Conservation (phyloP, 2,329 filamentous ascomycete species). For the Epichloe elymi region DNA sequence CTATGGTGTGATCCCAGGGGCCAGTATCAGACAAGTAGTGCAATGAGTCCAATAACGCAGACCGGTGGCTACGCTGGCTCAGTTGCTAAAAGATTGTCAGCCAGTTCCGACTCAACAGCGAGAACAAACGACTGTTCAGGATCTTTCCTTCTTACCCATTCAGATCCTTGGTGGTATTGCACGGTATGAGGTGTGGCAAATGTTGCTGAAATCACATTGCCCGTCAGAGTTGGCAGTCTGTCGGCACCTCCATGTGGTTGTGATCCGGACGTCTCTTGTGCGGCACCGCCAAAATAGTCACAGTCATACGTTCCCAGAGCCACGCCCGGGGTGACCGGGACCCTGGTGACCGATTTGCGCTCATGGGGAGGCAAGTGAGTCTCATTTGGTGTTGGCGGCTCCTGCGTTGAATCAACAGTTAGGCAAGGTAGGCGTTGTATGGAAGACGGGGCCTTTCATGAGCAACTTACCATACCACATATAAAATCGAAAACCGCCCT, state of each 20-base stretch:
- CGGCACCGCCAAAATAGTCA: neutral
- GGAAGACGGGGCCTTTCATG: neutral
- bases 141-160: neutral
- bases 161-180: neutral
- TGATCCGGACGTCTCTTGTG: neutral
- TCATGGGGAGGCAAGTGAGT: conserved; percentile 3
- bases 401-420: neutral
- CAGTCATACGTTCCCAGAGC: conserved; percentile 3
- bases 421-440: neutral
- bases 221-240: neutral
- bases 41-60: conserved; percentile 82
- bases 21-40: conserved; percentile 69
- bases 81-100: conserved; percentile 1
- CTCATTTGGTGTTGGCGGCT: conserved; percentile 1
- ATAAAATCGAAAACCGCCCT: neutral
- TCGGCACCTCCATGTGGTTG: neutral
- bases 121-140: too few species aligned
- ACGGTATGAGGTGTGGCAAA: conserved; percentile 3
- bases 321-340: conserved; percentile 6
- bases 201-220: conserved; percentile 1
- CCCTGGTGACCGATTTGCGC: conserved; percentile 1
- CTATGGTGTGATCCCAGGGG: conserved; percentile 79
- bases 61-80: conserved; percentile 57
- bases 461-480: neutral
- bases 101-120: too few species aligned